A percentile compares a stretch with the other conserved stretches of the same genome.
phyloP scores from a whole-genome alignment of 2,329 filamentous ascomycete species.

The Fonsecaea multimorphosa region DNA sequence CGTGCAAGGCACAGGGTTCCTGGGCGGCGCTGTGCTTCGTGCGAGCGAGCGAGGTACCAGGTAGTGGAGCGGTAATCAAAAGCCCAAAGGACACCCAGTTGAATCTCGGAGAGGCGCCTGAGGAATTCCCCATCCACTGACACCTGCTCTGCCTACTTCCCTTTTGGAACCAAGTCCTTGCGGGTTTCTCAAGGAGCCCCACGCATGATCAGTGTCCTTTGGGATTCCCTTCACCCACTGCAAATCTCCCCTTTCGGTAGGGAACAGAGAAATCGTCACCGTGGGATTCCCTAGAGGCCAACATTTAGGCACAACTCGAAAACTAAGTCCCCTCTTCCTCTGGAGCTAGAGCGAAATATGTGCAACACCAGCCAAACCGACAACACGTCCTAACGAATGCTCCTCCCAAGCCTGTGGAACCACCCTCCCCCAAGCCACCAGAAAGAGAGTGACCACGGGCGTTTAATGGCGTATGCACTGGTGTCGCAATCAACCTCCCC shows the following conservation, averaged over 20 bases:
- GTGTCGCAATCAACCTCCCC: conserved; percentile 13
- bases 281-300: not conserved
- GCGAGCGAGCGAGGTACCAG: too few species aligned
- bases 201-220: conserved; percentile 1
- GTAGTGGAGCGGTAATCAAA: conserved; percentile 1
- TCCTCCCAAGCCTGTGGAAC: not conserved
- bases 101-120: conserved; percentile 7
- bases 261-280: too few species aligned
- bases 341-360: not conserved
- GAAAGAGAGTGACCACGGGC: conserved; percentile 13
- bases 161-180: not conserved
- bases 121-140: conserved; percentile 5
- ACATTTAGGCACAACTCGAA: not conserved
- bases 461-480: conserved; percentile 23
- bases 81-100: not conserved
- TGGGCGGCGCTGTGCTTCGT: too few species aligned
- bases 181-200: not conserved
- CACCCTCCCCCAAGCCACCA: not conserved
- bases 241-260: conserved; percentile 8
- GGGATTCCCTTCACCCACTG: not conserved
- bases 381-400: too few species aligned
- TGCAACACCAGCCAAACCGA: not conserved
- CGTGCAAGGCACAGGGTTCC: conserved; percentile 2
- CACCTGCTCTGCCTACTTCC: conserved; percentile 10
- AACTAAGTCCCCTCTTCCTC: not conserved